Conservation (phyloP, 2,329 filamentous ascomycete species). For the Colletotrichum sp. region DNA sequence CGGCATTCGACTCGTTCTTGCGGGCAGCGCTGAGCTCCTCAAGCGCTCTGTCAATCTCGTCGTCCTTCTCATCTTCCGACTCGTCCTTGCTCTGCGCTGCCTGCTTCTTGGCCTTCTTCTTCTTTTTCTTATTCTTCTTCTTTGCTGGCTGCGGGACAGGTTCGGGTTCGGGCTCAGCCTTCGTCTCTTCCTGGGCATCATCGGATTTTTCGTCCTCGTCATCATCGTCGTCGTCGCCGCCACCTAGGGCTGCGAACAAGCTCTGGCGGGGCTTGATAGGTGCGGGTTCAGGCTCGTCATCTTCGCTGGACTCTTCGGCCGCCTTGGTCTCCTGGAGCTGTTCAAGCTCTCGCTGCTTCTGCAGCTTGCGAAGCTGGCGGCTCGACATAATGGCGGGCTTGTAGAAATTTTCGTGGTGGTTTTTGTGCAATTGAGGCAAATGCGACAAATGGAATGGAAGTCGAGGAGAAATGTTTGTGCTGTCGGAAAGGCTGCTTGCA, state of each 20-base stretch:
- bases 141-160: conserved; percentile 24
- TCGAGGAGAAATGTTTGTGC: not conserved
- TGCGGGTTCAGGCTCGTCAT: conserved; percentile 36
- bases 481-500: not conserved
- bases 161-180: conserved; percentile 23
- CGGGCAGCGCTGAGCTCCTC: conserved; percentile 49
- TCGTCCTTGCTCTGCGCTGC: conserved; percentile 26
- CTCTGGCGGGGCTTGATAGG: conserved; percentile 46
- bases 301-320: conserved; percentile 33
- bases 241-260: conserved; percentile 58
- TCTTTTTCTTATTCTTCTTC: conserved; percentile 44
- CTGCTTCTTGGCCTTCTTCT: conserved; percentile 38
- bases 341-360: conserved; percentile 53
- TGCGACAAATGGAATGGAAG: not conserved
- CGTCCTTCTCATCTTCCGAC: conserved; percentile 35
- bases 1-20: conserved; percentile 22
- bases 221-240: conserved; percentile 42
- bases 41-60: conserved; percentile 63
- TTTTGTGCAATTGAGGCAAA: not conserved
- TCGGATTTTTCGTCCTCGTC: conserved; percentile 38
- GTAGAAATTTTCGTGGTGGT: not conserved
- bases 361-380: conserved; percentile 57
- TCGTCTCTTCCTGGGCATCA: conserved; percentile 28
- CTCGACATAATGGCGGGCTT: conserved; percentile 48
- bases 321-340: conserved; percentile 27